phyloP scores from a whole-genome alignment of 2,329 filamentous ascomycete genomes.

The Bipolaris zeicola region DNA sequence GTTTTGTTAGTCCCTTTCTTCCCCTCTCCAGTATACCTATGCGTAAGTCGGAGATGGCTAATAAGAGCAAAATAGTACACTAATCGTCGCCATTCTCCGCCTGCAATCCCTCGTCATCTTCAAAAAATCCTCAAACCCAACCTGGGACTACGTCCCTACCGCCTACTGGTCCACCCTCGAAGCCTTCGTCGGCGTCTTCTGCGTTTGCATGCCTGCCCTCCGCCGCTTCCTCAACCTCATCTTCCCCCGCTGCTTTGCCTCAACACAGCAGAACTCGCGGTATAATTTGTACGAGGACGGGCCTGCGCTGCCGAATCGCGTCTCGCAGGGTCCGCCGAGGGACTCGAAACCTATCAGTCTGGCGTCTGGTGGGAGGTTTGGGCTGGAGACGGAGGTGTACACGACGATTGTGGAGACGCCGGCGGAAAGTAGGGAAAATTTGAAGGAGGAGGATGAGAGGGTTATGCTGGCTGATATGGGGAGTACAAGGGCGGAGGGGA shows the following conservation, averaged over 20 bases:
- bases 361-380: neutral
- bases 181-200: conserved; percentile 23
- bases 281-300: neutral
- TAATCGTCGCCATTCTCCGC: conserved; percentile 50
- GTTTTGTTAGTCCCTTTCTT: conserved; percentile 39
- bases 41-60: too few species aligned
- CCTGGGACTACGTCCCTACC: conserved; percentile 37
- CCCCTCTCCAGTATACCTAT: neutral
- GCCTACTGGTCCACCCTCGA: conserved; percentile 25
- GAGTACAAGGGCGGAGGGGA: neutral
- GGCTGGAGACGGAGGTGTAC: neutral
- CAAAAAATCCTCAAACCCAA: conserved; percentile 47
- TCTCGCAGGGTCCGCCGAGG: neutral
- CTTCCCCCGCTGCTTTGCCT: conserved; percentile 39
- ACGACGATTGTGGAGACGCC: neutral
- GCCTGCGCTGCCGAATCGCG: neutral
- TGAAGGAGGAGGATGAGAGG: neutral
- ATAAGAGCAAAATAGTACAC: conserved; percentile 17
- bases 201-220: conserved; percentile 25
- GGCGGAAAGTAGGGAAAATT: neutral
- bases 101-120: conserved; percentile 50
- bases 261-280: conserved; percentile 7
- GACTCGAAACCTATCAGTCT: neutral
- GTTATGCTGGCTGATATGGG: conserved; percentile 1
- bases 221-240: conserved; percentile 27